Percentiles rank a stretch among this genome's conserved stretches.
phyloP scores from a whole-genome alignment of 192 early-diverging fungal genomes.

The Umbelopsis sp. region DNA sequence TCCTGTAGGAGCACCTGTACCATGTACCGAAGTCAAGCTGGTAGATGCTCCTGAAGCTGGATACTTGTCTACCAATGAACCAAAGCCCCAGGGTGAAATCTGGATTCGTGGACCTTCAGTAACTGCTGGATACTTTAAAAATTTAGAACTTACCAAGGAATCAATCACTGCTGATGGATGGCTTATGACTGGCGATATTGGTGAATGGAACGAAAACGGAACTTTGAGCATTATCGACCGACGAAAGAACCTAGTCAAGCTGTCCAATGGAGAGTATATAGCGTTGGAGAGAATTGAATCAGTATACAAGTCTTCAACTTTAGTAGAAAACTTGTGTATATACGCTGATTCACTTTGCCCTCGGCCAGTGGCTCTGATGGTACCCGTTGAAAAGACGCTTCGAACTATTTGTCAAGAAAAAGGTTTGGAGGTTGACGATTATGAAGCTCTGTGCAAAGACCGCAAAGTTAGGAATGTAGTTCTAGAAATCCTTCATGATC shows the following conservation, averaged over 20 bases:
- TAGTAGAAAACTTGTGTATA: constrained; percentile 82
- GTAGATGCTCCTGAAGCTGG: constrained; percentile 59
- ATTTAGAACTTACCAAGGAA: constrained; percentile 60
- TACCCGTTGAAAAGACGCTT: constrained; percentile 62
- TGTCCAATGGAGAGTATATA: constrained; percentile 76
- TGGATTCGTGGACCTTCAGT: constrained; percentile 66
- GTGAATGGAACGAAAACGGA: constrained; percentile 69
- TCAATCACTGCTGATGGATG: constrained; percentile 67
- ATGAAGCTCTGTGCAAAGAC: constrained; percentile 56
- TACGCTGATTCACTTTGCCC: constrained; percentile 72
- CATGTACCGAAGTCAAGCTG: constrained; percentile 63
- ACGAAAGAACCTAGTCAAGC: constrained; percentile 80
- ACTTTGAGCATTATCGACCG: constrained; percentile 78
- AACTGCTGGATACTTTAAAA: constrained; percentile 69
- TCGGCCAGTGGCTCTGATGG: constrained; percentile 77
- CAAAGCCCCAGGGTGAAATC: constrained; percentile 70
- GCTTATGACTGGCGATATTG: constrained; percentile 80
- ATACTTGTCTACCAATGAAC: constrained; percentile 47
- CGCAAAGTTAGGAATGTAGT: constrained; percentile 55
- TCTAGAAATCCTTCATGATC: constrained; percentile 45
- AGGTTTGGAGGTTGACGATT: constrained; percentile 45
- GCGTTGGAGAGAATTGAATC: constrained; percentile 59
- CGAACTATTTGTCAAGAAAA: constrained; percentile 47
- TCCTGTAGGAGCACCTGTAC: constrained; percentile 75
- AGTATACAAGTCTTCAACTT: constrained; percentile 74